Evolutionary conservation across 306 rosid genomes (phyloP).

Genomic region (Hippophae gyantsensis): DNA sequence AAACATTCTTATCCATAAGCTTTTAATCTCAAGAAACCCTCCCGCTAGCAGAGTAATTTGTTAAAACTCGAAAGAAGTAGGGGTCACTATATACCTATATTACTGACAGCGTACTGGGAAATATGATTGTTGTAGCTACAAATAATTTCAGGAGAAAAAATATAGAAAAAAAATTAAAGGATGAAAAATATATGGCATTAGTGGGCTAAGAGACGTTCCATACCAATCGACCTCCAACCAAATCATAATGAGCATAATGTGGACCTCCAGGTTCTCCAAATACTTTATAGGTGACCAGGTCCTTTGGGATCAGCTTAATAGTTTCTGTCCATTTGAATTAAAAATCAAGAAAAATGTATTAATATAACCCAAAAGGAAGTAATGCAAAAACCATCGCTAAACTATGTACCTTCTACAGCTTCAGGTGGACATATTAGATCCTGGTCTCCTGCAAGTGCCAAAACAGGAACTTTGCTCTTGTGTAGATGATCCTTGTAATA

Average conservation of each 20-base stretch:
- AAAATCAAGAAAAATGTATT: constrained; percentile 7
- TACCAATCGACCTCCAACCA: constrained; percentile 96
- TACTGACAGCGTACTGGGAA: too few relatives aligned
- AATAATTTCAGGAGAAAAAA: not conserved
- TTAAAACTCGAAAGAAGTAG: too few relatives aligned
- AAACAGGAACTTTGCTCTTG: constrained; percentile 55
- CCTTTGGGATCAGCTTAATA: constrained; percentile 63
- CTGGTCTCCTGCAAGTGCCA: constrained; percentile 91
- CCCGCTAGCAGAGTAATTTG: too few relatives aligned
- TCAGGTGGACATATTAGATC: constrained; percentile 96
- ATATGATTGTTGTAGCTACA: too few relatives aligned
- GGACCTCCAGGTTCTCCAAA: constrained; percentile 79
- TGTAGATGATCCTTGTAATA: constrained; percentile 74
- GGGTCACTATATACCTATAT: too few relatives aligned
- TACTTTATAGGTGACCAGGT: constrained; percentile 64
- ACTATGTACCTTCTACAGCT: constrained; percentile 79
- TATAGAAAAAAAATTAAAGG: too few relatives aligned
- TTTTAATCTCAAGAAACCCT: too few relatives aligned
- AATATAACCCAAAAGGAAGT: not conserved
- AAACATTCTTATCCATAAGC: too few relatives aligned
- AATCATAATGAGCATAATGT: constrained; percentile 97
- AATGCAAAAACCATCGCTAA: constrained; percentile 4
- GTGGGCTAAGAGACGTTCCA: constrained; percentile 6
- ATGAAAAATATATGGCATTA: not conserved
- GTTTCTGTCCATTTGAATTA: constrained; percentile 42